These are phyloP conservation scores for Neopestalotiopsis rosae DNA, from an alignment of 2,329 filamentous ascomycete species.

Conservation along the genomic window DNA sequence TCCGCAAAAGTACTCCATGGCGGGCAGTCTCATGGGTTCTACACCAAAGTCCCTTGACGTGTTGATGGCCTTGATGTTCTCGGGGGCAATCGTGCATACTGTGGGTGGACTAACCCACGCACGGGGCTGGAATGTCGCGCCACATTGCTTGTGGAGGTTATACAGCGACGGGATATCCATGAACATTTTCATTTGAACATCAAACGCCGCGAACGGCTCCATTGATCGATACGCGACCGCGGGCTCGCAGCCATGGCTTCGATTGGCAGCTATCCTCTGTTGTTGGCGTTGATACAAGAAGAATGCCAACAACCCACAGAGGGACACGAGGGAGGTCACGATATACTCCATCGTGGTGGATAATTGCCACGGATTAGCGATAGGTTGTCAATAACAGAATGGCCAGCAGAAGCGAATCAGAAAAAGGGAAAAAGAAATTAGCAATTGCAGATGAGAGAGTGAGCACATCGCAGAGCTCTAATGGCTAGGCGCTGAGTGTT, in stretches of 20 bases:
- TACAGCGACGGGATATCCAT: constrained; percentile 14
- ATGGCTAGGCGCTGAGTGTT: too few species aligned
- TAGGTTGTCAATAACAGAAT: too few species aligned
- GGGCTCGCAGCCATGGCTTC: constrained; percentile 15
- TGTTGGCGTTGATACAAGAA: too few species aligned
- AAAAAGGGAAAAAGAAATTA: too few species aligned
- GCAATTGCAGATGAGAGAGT: too few species aligned
- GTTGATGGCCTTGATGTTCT: constrained; percentile 18
- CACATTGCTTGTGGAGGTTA: constrained; percentile 11
- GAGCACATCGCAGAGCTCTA: too few species aligned
- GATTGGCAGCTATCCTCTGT: neutral
- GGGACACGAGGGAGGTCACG: too few species aligned
- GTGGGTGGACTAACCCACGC: constrained; percentile 9
- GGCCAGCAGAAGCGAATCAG: too few species aligned
- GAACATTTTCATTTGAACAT: constrained; percentile 20
- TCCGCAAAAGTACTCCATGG: constrained; percentile 19
- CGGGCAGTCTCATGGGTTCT: constrained; percentile 19
- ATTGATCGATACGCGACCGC: constrained; percentile 17
- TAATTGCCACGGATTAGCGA: too few species aligned
- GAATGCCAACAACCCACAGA: too few species aligned
- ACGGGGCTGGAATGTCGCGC: constrained; percentile 15
- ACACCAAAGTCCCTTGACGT: constrained; percentile 21
- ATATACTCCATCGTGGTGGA: too few species aligned
- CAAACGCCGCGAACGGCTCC: constrained; percentile 18
- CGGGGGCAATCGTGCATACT: constrained; percentile 7